Evolutionary conservation across 306 rosid species (phyloP).

Genomic region (Glycine soja): DNA sequence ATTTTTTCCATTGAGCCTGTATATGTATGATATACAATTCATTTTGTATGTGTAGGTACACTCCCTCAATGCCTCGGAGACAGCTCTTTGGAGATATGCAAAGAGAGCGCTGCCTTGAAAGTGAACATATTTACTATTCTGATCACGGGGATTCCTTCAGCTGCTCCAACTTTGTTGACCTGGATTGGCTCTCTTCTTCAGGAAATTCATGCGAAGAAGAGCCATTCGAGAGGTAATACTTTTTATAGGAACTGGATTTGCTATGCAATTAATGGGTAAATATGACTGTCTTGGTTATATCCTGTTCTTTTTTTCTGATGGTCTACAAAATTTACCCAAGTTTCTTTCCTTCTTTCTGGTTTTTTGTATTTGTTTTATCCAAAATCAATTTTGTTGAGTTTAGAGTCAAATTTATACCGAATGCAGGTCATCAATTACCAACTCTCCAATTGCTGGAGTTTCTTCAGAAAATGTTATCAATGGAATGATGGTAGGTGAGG

Average conservation of each 20-base stretch:
- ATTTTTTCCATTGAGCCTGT: background rate
- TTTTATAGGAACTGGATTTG: background rate
- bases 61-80: conserved; percentile 73
- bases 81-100: conserved; percentile 78
- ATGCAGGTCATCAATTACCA: conserved; percentile 75
- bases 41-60: conserved; percentile 65
- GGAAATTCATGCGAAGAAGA: conserved; percentile 93
- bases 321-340: conserved; percentile 50
- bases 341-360: conserved; percentile 31
- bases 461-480: conserved; percentile 78
- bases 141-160: conserved; percentile 71
- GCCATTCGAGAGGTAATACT: conserved; percentile 73
- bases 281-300: conserved; percentile 2
- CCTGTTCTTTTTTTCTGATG: conserved; percentile 49
- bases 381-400: conserved; percentile 14
- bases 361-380: conserved; percentile 8
- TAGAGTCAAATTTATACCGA: conserved; percentile 27
- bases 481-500: conserved; percentile 68
- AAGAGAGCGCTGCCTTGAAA: conserved; percentile 66
- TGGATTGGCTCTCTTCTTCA: conserved; percentile 95
- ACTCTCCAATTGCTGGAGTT: conserved; percentile 67
- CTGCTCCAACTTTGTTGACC: conserved; percentile 94
- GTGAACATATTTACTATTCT: conserved; percentile 66
- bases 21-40: conserved; percentile 27
- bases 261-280: background rate